Conservation (phyloP, 768 basidiomycete species). For the Kwoniella bestiolae region DNA sequence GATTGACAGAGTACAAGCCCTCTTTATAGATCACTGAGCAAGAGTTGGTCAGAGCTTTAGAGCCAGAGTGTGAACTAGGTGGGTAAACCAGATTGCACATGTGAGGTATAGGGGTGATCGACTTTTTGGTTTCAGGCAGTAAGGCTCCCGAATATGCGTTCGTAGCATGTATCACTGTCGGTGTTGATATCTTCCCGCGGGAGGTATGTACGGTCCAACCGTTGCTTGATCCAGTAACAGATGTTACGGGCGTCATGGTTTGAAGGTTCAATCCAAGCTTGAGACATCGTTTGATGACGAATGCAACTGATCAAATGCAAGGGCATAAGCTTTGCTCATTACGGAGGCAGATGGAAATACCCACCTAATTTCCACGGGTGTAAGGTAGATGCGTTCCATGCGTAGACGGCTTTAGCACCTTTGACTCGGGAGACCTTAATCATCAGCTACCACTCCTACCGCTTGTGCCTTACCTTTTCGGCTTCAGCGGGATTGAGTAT, state of each 20-base stretch:
- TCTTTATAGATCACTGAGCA: slow-evolving; percentile 24
- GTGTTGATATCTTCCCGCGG: slow-evolving; percentile 67
- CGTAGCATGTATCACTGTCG: slow-evolving; percentile 79
- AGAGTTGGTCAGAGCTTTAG: slow-evolving; percentile 30
- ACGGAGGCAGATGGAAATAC: neutral
- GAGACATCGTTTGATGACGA: slow-evolving; percentile 31
- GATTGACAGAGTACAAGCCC: slow-evolving; percentile 35
- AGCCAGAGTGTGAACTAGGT: slow-evolving; percentile 40
- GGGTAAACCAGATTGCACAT: slow-evolving; percentile 61
- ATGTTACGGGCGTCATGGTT: slow-evolving; percentile 52
- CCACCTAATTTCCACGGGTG: slow-evolving; percentile 37
- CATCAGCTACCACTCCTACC: neutral
- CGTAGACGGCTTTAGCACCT: slow-evolving; percentile 27
- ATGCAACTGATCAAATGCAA: slow-evolving; percentile 16
- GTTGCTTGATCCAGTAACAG: slow-evolving; percentile 15
- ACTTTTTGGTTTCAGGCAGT: slow-evolving; percentile 65
- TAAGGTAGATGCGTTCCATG: slow-evolving; percentile 39
- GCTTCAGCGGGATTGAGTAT: slow-evolving; percentile 48
- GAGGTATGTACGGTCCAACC: slow-evolving; percentile 67
- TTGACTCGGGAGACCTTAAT: slow-evolving; percentile 14
- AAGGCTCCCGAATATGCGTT: slow-evolving; percentile 81
- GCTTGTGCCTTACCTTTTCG: slow-evolving; percentile 30
- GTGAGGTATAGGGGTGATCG: slow-evolving; percentile 41
- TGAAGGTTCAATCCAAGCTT: slow-evolving; percentile 33
- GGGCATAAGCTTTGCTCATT: neutral